These are phyloP conservation scores for Aegilops bicornis DNA, from an alignment of 176 grass and related monocot species.

Conservation along the genomic window DNA sequence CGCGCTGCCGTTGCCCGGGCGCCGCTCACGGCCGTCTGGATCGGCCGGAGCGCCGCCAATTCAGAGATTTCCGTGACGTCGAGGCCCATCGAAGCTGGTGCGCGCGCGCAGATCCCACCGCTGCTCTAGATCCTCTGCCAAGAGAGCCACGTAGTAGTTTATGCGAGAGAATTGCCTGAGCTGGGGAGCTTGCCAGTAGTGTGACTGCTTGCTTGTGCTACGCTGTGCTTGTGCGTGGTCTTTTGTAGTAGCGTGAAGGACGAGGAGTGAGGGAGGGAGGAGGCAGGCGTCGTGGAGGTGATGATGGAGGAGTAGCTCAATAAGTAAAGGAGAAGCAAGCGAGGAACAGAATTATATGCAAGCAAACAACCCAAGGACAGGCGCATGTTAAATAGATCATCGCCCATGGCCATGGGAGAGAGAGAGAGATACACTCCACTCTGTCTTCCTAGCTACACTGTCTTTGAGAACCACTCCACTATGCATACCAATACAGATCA, in stretches of 20 bases:
- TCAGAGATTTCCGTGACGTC: constrained; percentile 46
- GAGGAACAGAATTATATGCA: constrained; percentile 70
- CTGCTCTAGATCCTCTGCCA: neutral
- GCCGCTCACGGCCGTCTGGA: constrained; percentile 26
- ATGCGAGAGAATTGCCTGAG: neutral
- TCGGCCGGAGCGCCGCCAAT: constrained; percentile 46
- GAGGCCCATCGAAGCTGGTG: constrained; percentile 31
- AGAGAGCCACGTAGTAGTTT: neutral
- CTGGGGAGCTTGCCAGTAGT: neutral
- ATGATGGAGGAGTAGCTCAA: constrained; percentile 28
- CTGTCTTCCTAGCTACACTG: too few relatives aligned
- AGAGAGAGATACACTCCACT: neutral
- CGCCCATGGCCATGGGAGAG: constrained; percentile 14
- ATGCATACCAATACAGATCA: too few relatives aligned
- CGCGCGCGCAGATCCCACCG: neutral
- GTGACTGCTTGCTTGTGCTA: too few relatives aligned
- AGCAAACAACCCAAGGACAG: constrained; percentile 30
- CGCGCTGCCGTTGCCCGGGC: constrained; percentile 15
- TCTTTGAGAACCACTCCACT: too few relatives aligned
- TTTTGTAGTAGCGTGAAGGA: constrained; percentile 31
- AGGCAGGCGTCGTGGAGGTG: constrained; percentile 36
- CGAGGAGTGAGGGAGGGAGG: neutral
- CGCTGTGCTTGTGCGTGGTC: neutral
- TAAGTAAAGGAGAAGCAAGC: constrained; percentile 10
- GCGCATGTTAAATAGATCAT: constrained; percentile 42